phyloP scores from a whole-genome alignment of 495 filamentous ascomycete genomes.

The Penicillium atrosanguineum region DNA sequence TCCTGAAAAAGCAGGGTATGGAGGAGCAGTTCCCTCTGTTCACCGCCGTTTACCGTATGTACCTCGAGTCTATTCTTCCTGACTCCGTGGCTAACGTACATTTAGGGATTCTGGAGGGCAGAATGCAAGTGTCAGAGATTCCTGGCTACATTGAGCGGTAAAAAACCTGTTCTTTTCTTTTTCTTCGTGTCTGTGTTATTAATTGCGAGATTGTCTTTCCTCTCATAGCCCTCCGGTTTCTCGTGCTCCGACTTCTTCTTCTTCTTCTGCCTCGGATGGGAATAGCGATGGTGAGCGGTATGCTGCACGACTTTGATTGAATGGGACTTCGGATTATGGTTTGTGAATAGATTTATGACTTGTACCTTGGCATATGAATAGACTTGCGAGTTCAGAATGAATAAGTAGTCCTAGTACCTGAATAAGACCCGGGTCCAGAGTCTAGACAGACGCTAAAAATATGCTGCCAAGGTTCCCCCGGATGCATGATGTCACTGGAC shows the following conservation, averaged over 20 bases:
- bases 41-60: constrained; percentile 70
- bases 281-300: constrained; percentile 20
- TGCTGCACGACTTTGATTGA: constrained; percentile 26
- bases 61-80: background rate
- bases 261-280: no score
- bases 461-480: constrained; percentile 10
- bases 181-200: constrained; percentile 26
- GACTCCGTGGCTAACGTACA: constrained; percentile 14
- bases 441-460: constrained; percentile 19
- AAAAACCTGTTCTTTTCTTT: constrained; percentile 25
- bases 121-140: constrained; percentile 42
- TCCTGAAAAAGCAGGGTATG: constrained; percentile 71
- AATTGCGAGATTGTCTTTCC: constrained; percentile 27
- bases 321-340: constrained; percentile 8
- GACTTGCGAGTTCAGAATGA: background rate
- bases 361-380: constrained; percentile 19
- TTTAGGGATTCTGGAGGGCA: constrained; percentile 40
- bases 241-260: constrained; percentile 12
- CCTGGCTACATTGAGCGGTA: constrained; percentile 47
- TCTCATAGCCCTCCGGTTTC: constrained; percentile 24
- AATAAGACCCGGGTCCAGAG: background rate
- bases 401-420: background rate
- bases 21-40: constrained; percentile 90
- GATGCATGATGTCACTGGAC: constrained; percentile 20
- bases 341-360: constrained; percentile 18